Percentiles rank a stretch among this genome's conserved stretches.
These are phyloP conservation scores for Centaurea solstitialis DNA, from an alignment of 129 eudicot genomes.

Conservation along the genomic window DNA sequence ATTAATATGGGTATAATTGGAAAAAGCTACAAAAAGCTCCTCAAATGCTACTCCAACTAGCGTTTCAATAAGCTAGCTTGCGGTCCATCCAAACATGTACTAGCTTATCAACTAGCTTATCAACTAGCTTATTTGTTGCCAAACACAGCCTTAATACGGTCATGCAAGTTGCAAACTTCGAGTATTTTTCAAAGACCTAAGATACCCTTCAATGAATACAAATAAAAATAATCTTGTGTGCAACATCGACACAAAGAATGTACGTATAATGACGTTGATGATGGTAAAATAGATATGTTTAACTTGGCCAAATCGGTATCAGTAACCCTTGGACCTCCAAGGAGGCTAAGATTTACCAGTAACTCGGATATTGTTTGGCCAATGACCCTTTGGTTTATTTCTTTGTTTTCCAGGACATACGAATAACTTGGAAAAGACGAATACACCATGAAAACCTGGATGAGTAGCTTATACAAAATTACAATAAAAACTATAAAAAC, in stretches of 20 bases:
- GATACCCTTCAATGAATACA: not conserved
- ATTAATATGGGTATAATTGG: too few relatives aligned
- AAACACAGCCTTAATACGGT: too few relatives aligned
- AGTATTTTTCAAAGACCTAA: not conserved
- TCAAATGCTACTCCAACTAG: too few relatives aligned
- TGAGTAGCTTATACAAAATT: not conserved
- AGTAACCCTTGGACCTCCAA: not conserved
- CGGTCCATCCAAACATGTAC: too few relatives aligned
- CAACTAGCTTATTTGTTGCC: too few relatives aligned
- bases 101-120: too few relatives aligned
- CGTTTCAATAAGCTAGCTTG: too few relatives aligned
- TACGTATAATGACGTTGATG: not conserved
- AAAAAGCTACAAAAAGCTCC: too few relatives aligned
- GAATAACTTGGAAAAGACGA: not conserved
- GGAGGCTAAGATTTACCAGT: not conserved
- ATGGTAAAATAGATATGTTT: not conserved
- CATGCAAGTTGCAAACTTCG: conserved; percentile 5
- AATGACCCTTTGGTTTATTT: not conserved
- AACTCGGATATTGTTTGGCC: not conserved
- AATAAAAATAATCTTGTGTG: not conserved
- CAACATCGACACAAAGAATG: not conserved
- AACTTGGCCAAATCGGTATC: not conserved
- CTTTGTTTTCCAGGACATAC: not conserved
- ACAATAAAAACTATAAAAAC: not conserved
- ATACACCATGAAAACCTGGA: not conserved